A percentile compares a stretch with the other conserved stretches of the same genome.
phyloP scores from a whole-genome alignment of 257 asterid species.

The Solanum chmielewskii region DNA sequence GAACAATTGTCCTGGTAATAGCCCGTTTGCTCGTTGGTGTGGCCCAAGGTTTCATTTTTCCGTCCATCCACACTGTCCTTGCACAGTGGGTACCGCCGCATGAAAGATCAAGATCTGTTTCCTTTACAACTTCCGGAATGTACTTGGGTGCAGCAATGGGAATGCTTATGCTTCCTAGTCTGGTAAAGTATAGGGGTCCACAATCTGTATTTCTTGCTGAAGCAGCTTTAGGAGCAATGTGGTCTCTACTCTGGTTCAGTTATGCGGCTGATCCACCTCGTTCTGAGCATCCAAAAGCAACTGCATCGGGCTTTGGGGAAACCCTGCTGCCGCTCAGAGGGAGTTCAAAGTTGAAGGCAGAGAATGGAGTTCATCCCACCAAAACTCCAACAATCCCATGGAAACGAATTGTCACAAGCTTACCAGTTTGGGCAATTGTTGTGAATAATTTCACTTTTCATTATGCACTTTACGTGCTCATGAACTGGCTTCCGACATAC shows the following conservation, averaged over 20 bases:
- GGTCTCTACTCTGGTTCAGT: slow-evolving; percentile 78
- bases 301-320: slow-evolving; percentile 82
- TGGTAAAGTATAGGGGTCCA: slow-evolving; percentile 65
- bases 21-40: slow-evolving; percentile 94
- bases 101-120: slow-evolving; percentile 81
- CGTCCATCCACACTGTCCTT: slow-evolving; percentile 87
- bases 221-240: slow-evolving; percentile 66
- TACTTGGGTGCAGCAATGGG: slow-evolving; percentile 86
- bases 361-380: slow-evolving; percentile 35
- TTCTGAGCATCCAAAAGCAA: slow-evolving; percentile 83
- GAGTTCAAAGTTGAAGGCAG: slow-evolving; percentile 29
- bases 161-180: slow-evolving; percentile 68
- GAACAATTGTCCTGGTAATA: slow-evolving; percentile 38
- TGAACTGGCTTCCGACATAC: slow-evolving; percentile 98
- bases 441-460: slow-evolving; percentile 85
- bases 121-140: slow-evolving; percentile 92
- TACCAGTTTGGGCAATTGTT: slow-evolving; percentile 92
- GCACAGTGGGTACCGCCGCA: slow-evolving; percentile 99
- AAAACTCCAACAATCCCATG: slow-evolving; percentile 53
- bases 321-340: slow-evolving; percentile 50
- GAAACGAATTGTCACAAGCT: slow-evolving; percentile 51
- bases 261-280: slow-evolving; percentile 81
- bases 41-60: slow-evolving; percentile 93
- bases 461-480: slow-evolving; percentile 81
- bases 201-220: slow-evolving; percentile 75